phyloP scores from a whole-genome alignment of 2,329 filamentous ascomycete genomes.

The Graphilbum fragrans region DNA sequence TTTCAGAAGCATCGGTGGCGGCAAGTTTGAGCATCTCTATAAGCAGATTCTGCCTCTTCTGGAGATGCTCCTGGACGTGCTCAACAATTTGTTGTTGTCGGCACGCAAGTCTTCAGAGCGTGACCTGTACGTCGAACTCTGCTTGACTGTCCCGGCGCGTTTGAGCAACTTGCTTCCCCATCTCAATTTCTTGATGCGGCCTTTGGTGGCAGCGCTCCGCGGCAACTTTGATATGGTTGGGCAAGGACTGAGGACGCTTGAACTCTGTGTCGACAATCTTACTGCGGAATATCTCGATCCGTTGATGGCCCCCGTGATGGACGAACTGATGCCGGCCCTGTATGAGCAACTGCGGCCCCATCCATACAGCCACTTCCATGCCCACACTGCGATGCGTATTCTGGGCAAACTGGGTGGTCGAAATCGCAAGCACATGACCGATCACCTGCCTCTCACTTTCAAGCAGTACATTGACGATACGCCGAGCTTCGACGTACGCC shows the following conservation, averaged over 20 bases:
- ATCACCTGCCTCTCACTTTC: conserved; percentile 72
- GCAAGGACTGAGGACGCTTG: conserved; percentile 83
- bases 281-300: conserved; percentile 96
- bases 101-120: conserved; percentile 83
- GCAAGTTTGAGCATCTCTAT: conserved; percentile 94
- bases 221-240: conserved; percentile 89
- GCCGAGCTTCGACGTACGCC: conserved; percentile 74
- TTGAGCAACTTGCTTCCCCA: conserved; percentile 92
- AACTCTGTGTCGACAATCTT: conserved; percentile 95
- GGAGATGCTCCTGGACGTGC: conserved; percentile 93
- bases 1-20: conserved; percentile 92
- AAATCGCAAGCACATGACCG: conserved; percentile 90
- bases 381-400: conserved; percentile 95
- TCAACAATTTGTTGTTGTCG: conserved; percentile 87
- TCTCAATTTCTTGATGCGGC: conserved; percentile 91
- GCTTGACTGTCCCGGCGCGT: conserved; percentile 85
- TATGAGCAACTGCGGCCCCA: conserved; percentile 92
- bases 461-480: conserved; percentile 78
- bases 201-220: conserved; percentile 86
- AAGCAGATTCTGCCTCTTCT: conserved; percentile 94
- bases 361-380: conserved; percentile 93
- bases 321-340: conserved; percentile 93
- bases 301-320: conserved; percentile 98
- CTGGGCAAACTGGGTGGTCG: conserved; percentile 90
- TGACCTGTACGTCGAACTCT: conserved; percentile 94